These are phyloP conservation scores for Colletotrichum gigasporum DNA, from an alignment of 2,329 filamentous ascomycete genomes.

Conservation along the genomic window DNA sequence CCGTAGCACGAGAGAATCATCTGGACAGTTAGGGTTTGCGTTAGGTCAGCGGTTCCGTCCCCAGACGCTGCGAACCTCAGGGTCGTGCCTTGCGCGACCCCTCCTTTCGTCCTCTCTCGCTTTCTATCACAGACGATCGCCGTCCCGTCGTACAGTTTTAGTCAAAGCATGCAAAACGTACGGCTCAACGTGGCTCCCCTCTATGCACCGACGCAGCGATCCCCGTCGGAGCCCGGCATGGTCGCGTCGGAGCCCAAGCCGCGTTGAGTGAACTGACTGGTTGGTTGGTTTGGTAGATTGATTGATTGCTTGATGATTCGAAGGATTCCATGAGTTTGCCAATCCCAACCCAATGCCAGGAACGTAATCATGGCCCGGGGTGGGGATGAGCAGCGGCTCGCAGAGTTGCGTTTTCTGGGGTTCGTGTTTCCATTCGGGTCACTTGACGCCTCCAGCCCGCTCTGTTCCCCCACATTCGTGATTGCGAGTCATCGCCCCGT, in stretches of 20 bases:
- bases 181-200: not conserved
- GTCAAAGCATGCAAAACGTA: not conserved
- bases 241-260: not conserved
- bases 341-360: not conserved
- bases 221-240: not conserved
- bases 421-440: slow-evolving; percentile 12
- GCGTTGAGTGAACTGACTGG: not conserved
- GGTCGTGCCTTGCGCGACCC: not conserved
- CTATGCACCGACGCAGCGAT: not conserved
- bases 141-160: not conserved
- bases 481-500: slow-evolving; percentile 20
- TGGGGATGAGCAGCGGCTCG: too few species aligned
- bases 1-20: not conserved
- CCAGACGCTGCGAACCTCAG: not conserved
- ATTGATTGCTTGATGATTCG: not conserved
- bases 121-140: slow-evolving; percentile 4
- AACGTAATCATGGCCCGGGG: not conserved
- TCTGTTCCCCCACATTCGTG: not conserved
- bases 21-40: not conserved
- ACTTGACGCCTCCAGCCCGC: slow-evolving; percentile 18
- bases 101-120: not conserved
- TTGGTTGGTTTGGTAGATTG: not conserved
- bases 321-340: not conserved
- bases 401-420: not conserved
- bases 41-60: not conserved